These are phyloP conservation scores for Termitomyces eurrhizus DNA, from an alignment of 768 basidiomycete genomes.

Conservation along the genomic window DNA sequence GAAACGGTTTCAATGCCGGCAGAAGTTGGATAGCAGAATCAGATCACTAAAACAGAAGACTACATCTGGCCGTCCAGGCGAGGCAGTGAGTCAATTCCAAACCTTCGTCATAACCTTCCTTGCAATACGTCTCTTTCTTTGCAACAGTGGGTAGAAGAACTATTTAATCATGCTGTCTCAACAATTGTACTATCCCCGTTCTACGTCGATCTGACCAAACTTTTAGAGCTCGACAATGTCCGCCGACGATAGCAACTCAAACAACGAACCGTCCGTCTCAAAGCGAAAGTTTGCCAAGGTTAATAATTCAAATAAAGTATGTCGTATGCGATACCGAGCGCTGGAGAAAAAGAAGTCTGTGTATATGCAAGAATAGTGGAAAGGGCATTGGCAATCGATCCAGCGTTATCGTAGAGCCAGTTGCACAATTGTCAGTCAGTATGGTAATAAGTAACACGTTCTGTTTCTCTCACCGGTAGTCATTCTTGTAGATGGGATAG, in stretches of 20 bases:
- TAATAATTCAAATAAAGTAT: constrained; percentile 9
- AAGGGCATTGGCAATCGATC: too few species aligned
- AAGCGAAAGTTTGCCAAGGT: constrained; percentile 3
- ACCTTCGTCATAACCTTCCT: neutral
- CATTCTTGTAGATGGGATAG: too few species aligned
- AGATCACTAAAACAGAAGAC: too few species aligned
- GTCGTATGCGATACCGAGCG: neutral
- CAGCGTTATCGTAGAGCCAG: too few species aligned
- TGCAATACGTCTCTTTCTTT: neutral
- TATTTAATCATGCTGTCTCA: too few species aligned
- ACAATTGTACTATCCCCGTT: too few species aligned
- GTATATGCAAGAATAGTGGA: too few species aligned
- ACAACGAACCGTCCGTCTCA: neutral
- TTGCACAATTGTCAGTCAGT: too few species aligned
- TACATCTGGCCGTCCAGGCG: neutral
- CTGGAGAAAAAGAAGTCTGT: too few species aligned
- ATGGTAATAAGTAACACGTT: too few species aligned
- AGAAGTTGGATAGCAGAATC: neutral
- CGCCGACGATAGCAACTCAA: constrained; percentile 1
- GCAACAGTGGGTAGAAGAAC: neutral
- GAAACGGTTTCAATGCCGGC: neutral
- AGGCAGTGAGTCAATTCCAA: neutral
- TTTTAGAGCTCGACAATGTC: neutral
- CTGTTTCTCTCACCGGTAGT: too few species aligned
- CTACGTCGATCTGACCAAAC: neutral